Conservation (phyloP, 148 eudicot genomes). For the Amaranthus hypochondriacus region DNA sequence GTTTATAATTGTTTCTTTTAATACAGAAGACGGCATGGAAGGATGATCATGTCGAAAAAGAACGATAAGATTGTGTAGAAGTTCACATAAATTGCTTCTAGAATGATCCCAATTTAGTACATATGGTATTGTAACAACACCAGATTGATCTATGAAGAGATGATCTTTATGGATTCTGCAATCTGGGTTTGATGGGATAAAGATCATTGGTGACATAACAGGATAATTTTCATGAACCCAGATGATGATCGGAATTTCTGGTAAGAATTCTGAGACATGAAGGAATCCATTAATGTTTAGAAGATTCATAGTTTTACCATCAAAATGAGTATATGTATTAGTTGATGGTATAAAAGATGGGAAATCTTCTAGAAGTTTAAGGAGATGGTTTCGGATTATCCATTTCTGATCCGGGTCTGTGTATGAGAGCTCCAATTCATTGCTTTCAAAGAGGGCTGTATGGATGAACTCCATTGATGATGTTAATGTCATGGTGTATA, state of each 20-base stretch:
- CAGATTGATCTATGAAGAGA: constrained; percentile 41
- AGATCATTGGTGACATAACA: constrained; percentile 34
- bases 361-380: constrained; percentile 29
- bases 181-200: constrained; percentile 13
- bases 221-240: constrained; percentile 58
- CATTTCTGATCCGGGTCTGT: constrained; percentile 43
- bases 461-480: constrained; percentile 37
- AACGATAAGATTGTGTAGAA: constrained; percentile 29
- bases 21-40: constrained; percentile 19
- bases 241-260: constrained; percentile 28
- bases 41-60: constrained; percentile 36
- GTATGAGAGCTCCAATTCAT: constrained; percentile 33
- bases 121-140: constrained; percentile 26
- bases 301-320: constrained; percentile 38
- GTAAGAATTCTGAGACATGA: constrained; percentile 20
- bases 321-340: constrained; percentile 31
- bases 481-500: constrained; percentile 21
- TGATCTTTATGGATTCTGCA: constrained; percentile 24
- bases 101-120: constrained; percentile 29
- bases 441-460: constrained; percentile 30
- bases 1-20: constrained; percentile 38
- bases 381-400: constrained; percentile 43
- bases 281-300: constrained; percentile 33
- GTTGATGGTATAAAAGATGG: constrained; percentile 36
- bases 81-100: constrained; percentile 27